Percentiles rank a stretch among this genome's conserved stretches.
Conservation (phyloP, 176 grass and related monocot genomes). For the Rhynchospora pubera region DNA sequence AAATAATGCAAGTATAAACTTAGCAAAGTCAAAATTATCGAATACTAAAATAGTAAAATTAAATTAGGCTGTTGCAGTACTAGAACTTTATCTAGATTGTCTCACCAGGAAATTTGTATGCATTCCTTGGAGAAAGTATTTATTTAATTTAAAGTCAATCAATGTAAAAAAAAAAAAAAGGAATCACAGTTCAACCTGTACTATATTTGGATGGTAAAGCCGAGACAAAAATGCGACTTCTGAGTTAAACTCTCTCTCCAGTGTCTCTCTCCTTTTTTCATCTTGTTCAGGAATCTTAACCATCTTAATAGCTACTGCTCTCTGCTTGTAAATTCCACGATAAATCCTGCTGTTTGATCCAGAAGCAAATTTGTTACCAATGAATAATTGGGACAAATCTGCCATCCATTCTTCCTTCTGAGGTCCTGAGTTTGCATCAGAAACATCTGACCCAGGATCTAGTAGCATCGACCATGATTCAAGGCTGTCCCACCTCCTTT, state of each 20-base stretch:
- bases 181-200: constrained; percentile 35
- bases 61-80: background rate
- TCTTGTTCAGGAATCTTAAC: constrained; percentile 95
- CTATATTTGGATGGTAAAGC: constrained; percentile 90
- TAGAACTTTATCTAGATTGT: background rate
- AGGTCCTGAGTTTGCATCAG: constrained; percentile 18
- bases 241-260: constrained; percentile 94
- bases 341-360: constrained; percentile 97
- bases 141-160: background rate
- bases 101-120: background rate
- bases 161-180: background rate
- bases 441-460: constrained; percentile 36
- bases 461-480: constrained; percentile 98
- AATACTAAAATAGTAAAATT: background rate
- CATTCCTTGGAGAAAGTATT: background rate
- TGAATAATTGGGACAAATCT: constrained; percentile 88
- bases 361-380: constrained; percentile 94
- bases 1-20: background rate
- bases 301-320: constrained; percentile 90
- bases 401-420: constrained; percentile 95
- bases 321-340: constrained; percentile 89
- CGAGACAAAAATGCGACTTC: constrained; percentile 89
- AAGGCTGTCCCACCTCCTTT: constrained; percentile 96
- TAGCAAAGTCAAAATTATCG: background rate
- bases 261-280: constrained; percentile 44